Evolutionary conservation across 306 rosid genomes (phyloP).

Genomic region (Quercus aquifolioides): DNA sequence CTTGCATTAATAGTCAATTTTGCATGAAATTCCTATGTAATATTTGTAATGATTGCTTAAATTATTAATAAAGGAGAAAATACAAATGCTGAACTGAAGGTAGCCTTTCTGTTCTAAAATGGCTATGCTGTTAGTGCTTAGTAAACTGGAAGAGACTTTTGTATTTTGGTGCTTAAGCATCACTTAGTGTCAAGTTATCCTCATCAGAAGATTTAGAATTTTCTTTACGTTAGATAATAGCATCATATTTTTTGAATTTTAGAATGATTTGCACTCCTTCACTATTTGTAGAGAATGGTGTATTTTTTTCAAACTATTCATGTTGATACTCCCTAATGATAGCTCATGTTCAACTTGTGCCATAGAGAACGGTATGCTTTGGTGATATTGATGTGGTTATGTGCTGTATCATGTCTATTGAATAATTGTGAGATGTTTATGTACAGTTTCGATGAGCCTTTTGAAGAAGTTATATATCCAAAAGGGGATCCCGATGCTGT

Average conservation of each 20-base stretch:
- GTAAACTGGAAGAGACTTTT: neutral
- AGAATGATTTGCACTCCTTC: neutral
- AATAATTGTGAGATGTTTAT: conserved; percentile 21
- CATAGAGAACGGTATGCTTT: neutral
- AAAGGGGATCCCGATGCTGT: conserved; percentile 95
- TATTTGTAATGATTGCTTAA: neutral
- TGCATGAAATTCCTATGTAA: neutral
- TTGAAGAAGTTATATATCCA: conserved; percentile 82
- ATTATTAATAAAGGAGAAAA: neutral
- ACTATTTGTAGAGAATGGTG: neutral
- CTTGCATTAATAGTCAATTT: neutral
- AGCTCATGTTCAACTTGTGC: neutral
- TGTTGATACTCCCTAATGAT: neutral
- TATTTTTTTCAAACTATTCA: neutral
- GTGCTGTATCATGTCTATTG: neutral
- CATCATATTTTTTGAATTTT: neutral
- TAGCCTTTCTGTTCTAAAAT: neutral
- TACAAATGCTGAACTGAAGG: neutral
- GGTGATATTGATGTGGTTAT: neutral
- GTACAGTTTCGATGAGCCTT: conserved; percentile 76
- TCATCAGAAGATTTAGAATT: neutral
- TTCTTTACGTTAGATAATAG: neutral
- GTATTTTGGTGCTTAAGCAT: neutral
- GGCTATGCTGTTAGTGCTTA: neutral
- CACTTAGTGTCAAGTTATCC: neutral